Evolutionary conservation across 2,329 filamentous ascomycete species (phyloP).

Genomic region (Venturia nashicola): DNA sequence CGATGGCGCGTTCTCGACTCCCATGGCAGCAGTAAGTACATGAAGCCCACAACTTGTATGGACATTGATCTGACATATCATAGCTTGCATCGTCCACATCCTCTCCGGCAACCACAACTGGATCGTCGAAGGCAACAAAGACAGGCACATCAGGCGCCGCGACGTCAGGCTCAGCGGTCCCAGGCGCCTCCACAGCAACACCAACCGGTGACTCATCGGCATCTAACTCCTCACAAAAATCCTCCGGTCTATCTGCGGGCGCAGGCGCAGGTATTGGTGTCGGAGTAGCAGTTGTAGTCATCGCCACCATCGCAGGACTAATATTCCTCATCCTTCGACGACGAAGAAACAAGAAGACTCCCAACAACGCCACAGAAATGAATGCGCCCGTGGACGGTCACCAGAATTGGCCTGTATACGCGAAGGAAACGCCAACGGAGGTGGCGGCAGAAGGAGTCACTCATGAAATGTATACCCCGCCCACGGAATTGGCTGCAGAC

Average conservation of each 20-base stretch:
- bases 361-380: background rate
- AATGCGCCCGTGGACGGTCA: background rate
- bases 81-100: background rate
- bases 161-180: background rate
- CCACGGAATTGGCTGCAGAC: background rate
- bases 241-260: slow-evolving; percentile 7
- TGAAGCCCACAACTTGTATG: background rate
- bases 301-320: background rate
- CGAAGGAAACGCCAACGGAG: background rate
- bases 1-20: slow-evolving; percentile 2
- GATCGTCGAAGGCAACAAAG: background rate
- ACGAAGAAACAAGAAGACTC: background rate
- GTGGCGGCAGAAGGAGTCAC: background rate
- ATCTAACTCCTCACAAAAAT: background rate
- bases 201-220: background rate
- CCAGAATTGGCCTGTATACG: background rate
- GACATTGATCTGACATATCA: background rate
- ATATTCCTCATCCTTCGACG: slow-evolving; percentile 1
- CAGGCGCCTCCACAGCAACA: background rate
- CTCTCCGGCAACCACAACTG: background rate
- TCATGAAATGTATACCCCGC: background rate
- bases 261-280: slow-evolving; percentile 9
- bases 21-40: slow-evolving; percentile 4
- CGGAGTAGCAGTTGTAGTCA: slow-evolving; percentile 4
- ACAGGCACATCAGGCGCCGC: background rate